Evolutionary conservation across 2,329 filamentous ascomycete genomes (phyloP).

Genomic region (Colletotrichum lentis): DNA sequence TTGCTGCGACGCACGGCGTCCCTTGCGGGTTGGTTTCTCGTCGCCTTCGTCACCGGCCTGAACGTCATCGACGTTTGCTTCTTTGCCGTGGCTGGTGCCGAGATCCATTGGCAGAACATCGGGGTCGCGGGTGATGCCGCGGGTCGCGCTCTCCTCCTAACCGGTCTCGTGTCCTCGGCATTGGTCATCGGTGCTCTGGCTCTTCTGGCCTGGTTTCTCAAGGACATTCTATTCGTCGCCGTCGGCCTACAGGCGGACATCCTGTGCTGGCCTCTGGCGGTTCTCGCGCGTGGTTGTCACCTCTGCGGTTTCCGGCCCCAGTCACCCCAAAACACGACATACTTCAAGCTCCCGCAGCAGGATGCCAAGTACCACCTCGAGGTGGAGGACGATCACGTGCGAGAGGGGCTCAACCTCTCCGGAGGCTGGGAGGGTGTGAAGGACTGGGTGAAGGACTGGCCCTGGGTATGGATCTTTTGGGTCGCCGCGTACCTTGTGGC

Average conservation of each 20-base stretch:
- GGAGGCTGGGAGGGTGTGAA: background rate
- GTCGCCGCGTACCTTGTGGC: background rate
- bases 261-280: background rate
- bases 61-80: slow-evolving; percentile 40
- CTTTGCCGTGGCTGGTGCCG: slow-evolving; percentile 46
- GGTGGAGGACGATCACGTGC: background rate
- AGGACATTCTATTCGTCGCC: background rate
- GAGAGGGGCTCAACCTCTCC: background rate
- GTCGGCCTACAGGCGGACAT: background rate
- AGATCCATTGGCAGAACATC: slow-evolving; percentile 49
- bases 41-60: background rate
- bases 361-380: background rate
- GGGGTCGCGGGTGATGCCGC: slow-evolving; percentile 45
- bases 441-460: background rate
- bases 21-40: background rate
- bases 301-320: background rate
- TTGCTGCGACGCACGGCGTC: background rate
- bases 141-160: slow-evolving; percentile 44
- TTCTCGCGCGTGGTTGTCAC: background rate
- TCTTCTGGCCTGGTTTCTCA: background rate
- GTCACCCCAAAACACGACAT: background rate
- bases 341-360: background rate
- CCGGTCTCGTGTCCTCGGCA: slow-evolving; percentile 44
- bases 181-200: slow-evolving; percentile 12
- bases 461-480: background rate